Conservation (phyloP, 176 grass and related monocot genomes). For the Oryza glaberrima region DNA sequence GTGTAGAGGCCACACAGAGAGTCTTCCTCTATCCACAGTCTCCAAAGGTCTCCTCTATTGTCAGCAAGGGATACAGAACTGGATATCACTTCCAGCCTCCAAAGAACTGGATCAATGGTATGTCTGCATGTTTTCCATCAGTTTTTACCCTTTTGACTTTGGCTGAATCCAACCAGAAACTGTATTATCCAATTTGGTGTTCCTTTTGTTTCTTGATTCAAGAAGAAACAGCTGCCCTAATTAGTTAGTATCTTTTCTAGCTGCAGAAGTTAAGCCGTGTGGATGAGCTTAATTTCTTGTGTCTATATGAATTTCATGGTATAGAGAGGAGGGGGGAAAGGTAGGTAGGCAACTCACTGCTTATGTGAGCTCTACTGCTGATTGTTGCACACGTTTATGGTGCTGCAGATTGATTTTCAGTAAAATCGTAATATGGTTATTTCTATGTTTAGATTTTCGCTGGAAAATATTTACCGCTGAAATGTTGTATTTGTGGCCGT, state of each 20-base stretch:
- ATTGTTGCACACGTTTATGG: not conserved
- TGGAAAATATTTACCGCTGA: not conserved
- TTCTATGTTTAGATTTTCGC: not conserved
- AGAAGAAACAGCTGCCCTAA: constrained; percentile 15
- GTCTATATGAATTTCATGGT: not conserved
- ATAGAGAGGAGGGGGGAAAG: not conserved
- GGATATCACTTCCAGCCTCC: constrained; percentile 79
- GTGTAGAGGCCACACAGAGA: constrained; percentile 49
- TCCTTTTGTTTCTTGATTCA: constrained; percentile 21
- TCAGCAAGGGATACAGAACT: constrained; percentile 64
- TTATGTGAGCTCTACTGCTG: constrained; percentile 30
- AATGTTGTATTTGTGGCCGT: not conserved
- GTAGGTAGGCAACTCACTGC: constrained; percentile 41
- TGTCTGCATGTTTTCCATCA: not conserved
- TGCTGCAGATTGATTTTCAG: constrained; percentile 6
- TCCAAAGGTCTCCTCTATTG: constrained; percentile 61
- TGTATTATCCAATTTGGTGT: not conserved
- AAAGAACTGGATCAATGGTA: constrained; percentile 86
- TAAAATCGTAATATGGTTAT: not conserved
- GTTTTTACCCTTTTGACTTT: constrained; percentile 1
- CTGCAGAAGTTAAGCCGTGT: constrained; percentile 3
- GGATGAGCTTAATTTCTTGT: not conserved
- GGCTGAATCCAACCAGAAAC: not conserved
- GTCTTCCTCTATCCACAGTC: constrained; percentile 65
- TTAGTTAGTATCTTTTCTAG: not conserved